Conservation (phyloP, 805 yeast species). For the Metschnikowia continentalis region DNA sequence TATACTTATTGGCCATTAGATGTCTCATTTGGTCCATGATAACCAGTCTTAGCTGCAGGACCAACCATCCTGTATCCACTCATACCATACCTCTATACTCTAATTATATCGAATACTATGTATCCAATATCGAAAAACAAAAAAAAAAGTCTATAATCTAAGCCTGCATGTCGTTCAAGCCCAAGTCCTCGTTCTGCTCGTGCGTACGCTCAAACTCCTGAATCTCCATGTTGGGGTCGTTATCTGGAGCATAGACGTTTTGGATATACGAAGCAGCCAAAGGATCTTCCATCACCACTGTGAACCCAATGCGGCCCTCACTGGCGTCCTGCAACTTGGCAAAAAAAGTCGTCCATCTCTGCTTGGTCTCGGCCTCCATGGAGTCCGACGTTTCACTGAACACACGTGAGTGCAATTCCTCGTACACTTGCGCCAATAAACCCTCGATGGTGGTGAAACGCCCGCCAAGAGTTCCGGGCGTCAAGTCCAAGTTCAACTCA, state of each 20-base stretch:
- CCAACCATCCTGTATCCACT: too few species aligned
- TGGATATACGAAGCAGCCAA: conserved; percentile 93
- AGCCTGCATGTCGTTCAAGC: conserved; percentile 56
- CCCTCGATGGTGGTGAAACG: conserved; percentile 98
- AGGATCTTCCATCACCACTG: conserved; percentile 90
- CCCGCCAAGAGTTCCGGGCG: conserved; percentile 97
- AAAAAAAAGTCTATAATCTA: too few species aligned
- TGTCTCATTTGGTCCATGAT: too few species aligned
- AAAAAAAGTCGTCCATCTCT: conserved; percentile 82
- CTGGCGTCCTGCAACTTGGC: conserved; percentile 70
- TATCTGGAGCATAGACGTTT: conserved; percentile 98
- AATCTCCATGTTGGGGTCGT: conserved; percentile 90
- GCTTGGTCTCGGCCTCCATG: conserved; percentile 73
- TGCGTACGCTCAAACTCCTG: conserved; percentile 88
- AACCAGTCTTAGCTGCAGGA: too few species aligned
- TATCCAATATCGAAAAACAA: too few species aligned
- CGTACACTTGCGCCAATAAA: conserved; percentile 78
- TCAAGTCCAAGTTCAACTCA: conserved; percentile 83
- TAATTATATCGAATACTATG: too few species aligned
- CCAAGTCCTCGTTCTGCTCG: conserved; percentile 89
- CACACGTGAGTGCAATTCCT: conserved; percentile 82
- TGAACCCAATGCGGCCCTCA: conserved; percentile 77
- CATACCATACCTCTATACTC: too few species aligned
- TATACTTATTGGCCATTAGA: too few species aligned
- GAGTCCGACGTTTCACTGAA: conserved; percentile 85